A percentile compares a stretch with the other conserved stretches of the same genome.
Conservation (phyloP, 768 basidiomycete genomes). For the Tricholoma hemisulphureum region DNA sequence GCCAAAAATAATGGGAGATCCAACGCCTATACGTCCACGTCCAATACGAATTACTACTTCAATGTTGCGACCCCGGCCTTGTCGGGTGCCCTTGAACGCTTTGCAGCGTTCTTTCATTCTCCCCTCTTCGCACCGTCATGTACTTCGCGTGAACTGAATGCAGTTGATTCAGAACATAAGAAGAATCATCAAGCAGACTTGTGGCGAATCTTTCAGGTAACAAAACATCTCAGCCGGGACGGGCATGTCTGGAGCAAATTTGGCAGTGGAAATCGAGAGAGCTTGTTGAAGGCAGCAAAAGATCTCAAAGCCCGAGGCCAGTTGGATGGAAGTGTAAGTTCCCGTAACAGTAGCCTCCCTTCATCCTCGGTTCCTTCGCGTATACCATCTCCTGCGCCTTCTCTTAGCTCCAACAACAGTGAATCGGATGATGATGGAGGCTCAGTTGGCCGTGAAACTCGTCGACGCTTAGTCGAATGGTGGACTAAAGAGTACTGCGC, state of each 20-base stretch:
- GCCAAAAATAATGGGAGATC: conserved; percentile 80
- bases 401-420: conserved; percentile 48
- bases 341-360: conserved; percentile 30
- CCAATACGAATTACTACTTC: conserved; percentile 90
- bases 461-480: conserved; percentile 80
- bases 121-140: conserved; percentile 86
- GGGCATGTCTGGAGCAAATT: conserved; percentile 91
- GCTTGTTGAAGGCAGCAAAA: conserved; percentile 61
- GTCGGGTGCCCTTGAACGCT: conserved; percentile 69
- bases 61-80: conserved; percentile 64
- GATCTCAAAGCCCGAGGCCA: conserved; percentile 51
- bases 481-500: conserved; percentile 82
- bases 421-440: conserved; percentile 76
- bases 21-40: conserved; percentile 91
- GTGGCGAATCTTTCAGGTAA: conserved; percentile 94
- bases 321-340: conserved; percentile 28
- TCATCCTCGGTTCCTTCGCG: conserved; percentile 34
- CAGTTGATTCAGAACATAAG: conserved; percentile 96
- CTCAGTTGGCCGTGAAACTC: conserved; percentile 73
- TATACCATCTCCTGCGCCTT: conserved; percentile 53
- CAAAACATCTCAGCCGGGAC: conserved; percentile 77
- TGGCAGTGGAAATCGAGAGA: conserved; percentile 81
- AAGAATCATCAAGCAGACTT: conserved; percentile 90
- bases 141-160: conserved; percentile 87
- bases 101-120: conserved; percentile 88